These are phyloP conservation scores for Dissophora globulifera DNA, from an alignment of 192 early-diverging fungal species.

Conservation along the genomic window DNA sequence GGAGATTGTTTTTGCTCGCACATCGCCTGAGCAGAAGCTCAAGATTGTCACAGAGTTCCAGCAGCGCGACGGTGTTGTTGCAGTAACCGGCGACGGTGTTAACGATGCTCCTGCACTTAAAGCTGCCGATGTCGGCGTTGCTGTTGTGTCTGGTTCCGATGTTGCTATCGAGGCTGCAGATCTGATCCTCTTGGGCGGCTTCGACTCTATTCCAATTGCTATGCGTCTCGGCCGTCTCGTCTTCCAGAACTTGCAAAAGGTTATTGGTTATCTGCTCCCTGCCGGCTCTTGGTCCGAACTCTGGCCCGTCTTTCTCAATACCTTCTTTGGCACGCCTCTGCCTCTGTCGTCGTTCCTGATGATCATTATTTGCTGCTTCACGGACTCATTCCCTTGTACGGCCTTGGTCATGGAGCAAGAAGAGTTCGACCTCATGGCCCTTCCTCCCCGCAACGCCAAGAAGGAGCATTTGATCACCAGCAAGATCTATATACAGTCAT, in stretches of 20 bases:
- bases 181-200: conserved; percentile 69
- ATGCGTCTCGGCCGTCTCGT: conserved; percentile 85
- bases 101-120: conserved; percentile 94
- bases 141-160: conserved; percentile 88
- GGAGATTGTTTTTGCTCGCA: conserved; percentile 89
- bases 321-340: conserved; percentile 83
- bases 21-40: conserved; percentile 89
- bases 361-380: conserved; percentile 62
- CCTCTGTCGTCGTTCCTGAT: conserved; percentile 84
- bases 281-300: conserved; percentile 82
- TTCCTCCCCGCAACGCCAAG: conserved; percentile 77
- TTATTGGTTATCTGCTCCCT: conserved; percentile 84
- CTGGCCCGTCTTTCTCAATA: conserved; percentile 78
- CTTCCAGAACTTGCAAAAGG: conserved; percentile 91
- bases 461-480: conserved; percentile 74
- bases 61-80: conserved; percentile 78
- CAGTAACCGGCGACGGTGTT: conserved; percentile 92
- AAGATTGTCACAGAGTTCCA: conserved; percentile 75
- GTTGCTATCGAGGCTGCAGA: conserved; percentile 78
- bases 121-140: conserved; percentile 88
- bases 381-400: conserved; percentile 70
- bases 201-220: conserved; percentile 61
- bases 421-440: conserved; percentile 78
- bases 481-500: conserved; percentile 78
- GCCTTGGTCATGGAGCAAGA: conserved; percentile 82